Percentiles rank a stretch among this genome's conserved stretches.
Conservation (phyloP, 331 rosid species). For the Spiraea crenata region DNA sequence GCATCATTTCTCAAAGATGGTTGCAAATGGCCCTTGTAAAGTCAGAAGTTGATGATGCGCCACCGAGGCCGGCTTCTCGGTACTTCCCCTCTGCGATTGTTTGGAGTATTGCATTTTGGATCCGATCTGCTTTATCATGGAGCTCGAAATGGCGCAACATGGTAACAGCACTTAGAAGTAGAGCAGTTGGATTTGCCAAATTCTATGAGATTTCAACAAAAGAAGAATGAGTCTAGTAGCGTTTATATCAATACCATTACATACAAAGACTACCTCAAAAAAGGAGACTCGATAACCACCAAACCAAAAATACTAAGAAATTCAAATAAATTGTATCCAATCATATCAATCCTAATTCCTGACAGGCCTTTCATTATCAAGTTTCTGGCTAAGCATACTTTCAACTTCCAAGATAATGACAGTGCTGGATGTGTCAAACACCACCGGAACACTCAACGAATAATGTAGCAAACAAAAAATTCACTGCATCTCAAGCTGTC, state of each 20-base stretch:
- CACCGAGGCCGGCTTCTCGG: conserved; percentile 96
- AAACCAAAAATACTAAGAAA: background rate
- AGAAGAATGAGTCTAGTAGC: conserved; percentile 22
- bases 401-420: too few relatives aligned
- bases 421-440: background rate
- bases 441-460: background rate
- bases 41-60: conserved; percentile 68
- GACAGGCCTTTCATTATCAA: background rate
- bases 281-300: background rate
- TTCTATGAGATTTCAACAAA: conserved; percentile 48
- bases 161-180: conserved; percentile 83
- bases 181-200: conserved; percentile 94
- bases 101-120: conserved; percentile 74
- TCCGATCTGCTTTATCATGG: conserved; percentile 68
- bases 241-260: background rate
- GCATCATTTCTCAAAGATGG: conserved; percentile 60
- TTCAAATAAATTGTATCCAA: background rate
- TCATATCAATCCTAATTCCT: background rate
- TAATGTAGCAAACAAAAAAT: too few relatives aligned
- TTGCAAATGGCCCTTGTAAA: conserved; percentile 73
- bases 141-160: conserved; percentile 87
- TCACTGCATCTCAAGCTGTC: too few relatives aligned
- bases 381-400: background rate
- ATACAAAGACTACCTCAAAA: background rate
- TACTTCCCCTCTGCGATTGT: conserved; percentile 88